Conservation (phyloP, 2,329 filamentous ascomycete species). For the Furcasterigmium sp. region DNA sequence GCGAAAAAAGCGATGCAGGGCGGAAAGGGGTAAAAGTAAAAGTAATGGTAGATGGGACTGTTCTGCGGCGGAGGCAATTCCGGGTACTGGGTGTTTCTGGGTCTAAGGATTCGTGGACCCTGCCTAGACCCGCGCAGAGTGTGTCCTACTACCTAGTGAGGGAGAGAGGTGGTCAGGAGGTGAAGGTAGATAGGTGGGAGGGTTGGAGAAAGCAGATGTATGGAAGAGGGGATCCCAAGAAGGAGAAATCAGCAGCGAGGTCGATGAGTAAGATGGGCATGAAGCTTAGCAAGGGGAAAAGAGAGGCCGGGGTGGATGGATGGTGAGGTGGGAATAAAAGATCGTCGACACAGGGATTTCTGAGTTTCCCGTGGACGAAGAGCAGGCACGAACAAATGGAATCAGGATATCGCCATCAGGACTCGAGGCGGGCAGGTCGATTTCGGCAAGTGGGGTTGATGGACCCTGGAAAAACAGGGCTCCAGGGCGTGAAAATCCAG, state of each 20-base stretch:
- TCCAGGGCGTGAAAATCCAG: background rate
- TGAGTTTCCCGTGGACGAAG: too few species aligned
- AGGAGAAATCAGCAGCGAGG: too few species aligned
- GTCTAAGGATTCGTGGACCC: too few species aligned
- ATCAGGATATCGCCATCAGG: background rate
- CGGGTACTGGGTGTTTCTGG: too few species aligned
- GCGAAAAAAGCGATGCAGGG: too few species aligned
- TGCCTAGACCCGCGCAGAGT: too few species aligned
- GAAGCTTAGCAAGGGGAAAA: background rate
- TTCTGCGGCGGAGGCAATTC: too few species aligned
- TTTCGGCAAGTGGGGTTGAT: background rate
- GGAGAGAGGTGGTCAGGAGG: background rate
- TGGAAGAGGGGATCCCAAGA: background rate
- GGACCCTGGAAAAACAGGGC: conserved; percentile 1
- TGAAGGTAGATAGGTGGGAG: background rate
- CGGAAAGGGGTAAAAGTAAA: too few species aligned
- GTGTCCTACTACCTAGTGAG: too few species aligned
- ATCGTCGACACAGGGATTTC: background rate
- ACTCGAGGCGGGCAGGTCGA: background rate
- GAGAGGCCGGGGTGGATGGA: background rate
- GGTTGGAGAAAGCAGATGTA: too few species aligned
- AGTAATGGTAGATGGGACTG: too few species aligned
- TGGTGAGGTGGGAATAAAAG: background rate
- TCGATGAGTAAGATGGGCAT: too few species aligned
- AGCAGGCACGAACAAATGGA: background rate